These are phyloP conservation scores for Metschnikowia baotianmanensis DNA, from an alignment of 805 yeast genomes.

Conservation along the genomic window DNA sequence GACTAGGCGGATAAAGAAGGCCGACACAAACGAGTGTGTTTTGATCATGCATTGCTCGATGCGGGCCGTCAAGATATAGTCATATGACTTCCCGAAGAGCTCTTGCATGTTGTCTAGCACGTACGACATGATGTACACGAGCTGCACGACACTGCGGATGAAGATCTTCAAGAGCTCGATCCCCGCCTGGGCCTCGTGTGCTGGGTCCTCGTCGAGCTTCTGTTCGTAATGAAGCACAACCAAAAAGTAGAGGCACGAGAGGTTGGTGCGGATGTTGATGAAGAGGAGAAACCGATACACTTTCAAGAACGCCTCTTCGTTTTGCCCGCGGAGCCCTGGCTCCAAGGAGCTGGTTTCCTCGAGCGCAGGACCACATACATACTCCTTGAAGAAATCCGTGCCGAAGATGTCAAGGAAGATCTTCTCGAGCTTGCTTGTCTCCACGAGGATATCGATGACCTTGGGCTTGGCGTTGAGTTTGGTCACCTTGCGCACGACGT, in stretches of 20 bases:
- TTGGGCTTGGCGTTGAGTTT: slow-evolving; percentile 31
- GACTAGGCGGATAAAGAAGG: slow-evolving; percentile 38
- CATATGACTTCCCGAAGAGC: slow-evolving; percentile 40
- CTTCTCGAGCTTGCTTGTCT: slow-evolving; percentile 36
- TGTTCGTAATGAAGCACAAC: slow-evolving; percentile 42
- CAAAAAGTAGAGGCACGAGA: slow-evolving; percentile 40
- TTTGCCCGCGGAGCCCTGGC: slow-evolving; percentile 19
- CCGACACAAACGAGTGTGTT: slow-evolving; percentile 37
- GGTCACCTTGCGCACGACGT: slow-evolving; percentile 25
- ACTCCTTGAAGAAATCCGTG: slow-evolving; percentile 40
- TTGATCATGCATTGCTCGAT: slow-evolving; percentile 41
- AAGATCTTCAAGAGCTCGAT: slow-evolving; percentile 42
- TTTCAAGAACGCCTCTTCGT: slow-evolving; percentile 31
- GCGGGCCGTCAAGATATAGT: slow-evolving; percentile 34
- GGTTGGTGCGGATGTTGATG: slow-evolving; percentile 37
- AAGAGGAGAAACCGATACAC: slow-evolving; percentile 36
- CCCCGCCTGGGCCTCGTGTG: slow-evolving; percentile 36
- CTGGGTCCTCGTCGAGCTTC: slow-evolving; percentile 26
- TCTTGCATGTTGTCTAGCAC: slow-evolving; percentile 42
- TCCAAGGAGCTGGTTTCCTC: slow-evolving; percentile 12
- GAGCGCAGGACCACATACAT: slow-evolving; percentile 33
- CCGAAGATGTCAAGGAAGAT: slow-evolving; percentile 38
- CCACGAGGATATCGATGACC: slow-evolving; percentile 33
- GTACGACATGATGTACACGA: slow-evolving; percentile 42
- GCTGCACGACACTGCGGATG: slow-evolving; percentile 39